Conservation (phyloP, 1,139 yeast species). For the Hansenula lynferdii region DNA sequence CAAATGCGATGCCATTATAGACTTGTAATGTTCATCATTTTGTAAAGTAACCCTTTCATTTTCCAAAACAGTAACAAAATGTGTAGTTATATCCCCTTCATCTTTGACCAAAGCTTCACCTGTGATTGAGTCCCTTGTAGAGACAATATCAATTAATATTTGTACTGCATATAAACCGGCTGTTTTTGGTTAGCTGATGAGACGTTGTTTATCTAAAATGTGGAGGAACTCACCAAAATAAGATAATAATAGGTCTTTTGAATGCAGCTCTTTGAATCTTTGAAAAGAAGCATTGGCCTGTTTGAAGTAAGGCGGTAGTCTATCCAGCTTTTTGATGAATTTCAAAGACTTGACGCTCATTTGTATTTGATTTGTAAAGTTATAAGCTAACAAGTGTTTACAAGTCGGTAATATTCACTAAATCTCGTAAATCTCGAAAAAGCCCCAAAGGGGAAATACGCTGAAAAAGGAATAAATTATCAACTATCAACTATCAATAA, state of each 20-base stretch:
- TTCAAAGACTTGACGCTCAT: neutral
- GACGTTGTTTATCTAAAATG: no score
- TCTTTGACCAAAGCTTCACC: neutral
- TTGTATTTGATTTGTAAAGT: neutral
- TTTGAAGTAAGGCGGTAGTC: neutral
- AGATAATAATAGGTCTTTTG: neutral
- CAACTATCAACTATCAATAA: no score
- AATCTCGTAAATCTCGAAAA: no score
- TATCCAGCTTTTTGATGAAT: neutral
- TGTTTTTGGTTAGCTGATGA: neutral
- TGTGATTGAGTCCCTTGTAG: neutral
- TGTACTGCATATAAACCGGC: slow-evolving; percentile 1
- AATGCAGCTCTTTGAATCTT: slow-evolving; percentile 1
- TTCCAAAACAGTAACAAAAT: neutral
- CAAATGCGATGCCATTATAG: neutral
- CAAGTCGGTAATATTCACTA: no score
- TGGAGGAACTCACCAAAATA: slow-evolving; percentile 2
- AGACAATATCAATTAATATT: neutral
- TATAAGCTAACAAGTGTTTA: no score
- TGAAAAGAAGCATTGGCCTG: slow-evolving; percentile 2
- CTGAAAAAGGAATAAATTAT: no score
- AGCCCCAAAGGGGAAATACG: no score
- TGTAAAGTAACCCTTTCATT: neutral
- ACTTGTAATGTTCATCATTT: neutral
- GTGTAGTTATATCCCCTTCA: neutral